Percentiles rank a stretch among this genome's conserved stretches.
Conservation (phyloP, 345 rosid species). For the Euphorbia tirucalli region DNA sequence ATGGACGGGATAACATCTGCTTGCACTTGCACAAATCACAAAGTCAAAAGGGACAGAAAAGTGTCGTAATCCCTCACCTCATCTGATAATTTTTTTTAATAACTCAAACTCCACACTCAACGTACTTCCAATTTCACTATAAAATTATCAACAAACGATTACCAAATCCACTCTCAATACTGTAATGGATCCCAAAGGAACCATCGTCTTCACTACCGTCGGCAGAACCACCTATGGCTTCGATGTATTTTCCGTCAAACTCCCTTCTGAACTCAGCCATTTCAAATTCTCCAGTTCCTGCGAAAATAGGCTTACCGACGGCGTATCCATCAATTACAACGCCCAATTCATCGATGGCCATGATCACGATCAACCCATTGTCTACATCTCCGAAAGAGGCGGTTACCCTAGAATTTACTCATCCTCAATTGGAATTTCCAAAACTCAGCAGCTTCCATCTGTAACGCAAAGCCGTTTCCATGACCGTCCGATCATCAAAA, state of each 20-base stretch:
- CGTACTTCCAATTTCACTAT: background rate
- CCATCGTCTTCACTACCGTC: constrained; percentile 61
- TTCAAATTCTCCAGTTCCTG: constrained; percentile 8
- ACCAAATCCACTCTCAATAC: too few species aligned
- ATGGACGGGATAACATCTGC: too few species aligned
- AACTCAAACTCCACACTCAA: too few species aligned
- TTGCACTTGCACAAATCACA: too few species aligned
- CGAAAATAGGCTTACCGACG: constrained; percentile 64
- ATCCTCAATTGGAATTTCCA: constrained; percentile 33
- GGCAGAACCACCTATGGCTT: constrained; percentile 72
- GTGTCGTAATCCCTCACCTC: background rate
- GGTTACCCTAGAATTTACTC: constrained; percentile 49
- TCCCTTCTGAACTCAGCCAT: constrained; percentile 24
- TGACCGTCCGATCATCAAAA: constrained; percentile 63
- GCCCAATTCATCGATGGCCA: constrained; percentile 50
- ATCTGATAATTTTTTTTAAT: background rate
- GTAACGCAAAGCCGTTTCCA: constrained; percentile 65
- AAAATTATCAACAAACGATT: background rate
- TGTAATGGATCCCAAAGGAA: constrained; percentile 67
- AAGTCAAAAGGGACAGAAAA: too few species aligned
- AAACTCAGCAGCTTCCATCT: constrained; percentile 44
- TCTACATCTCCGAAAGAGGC: constrained; percentile 66
- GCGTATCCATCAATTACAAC: constrained; percentile 68
- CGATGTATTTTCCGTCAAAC: constrained; percentile 54
- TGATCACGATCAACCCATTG: constrained; percentile 36